These are phyloP conservation scores for Raphidocelis subcapitata DNA, from an alignment of 139 green algal species.

Conservation along the genomic window DNA sequence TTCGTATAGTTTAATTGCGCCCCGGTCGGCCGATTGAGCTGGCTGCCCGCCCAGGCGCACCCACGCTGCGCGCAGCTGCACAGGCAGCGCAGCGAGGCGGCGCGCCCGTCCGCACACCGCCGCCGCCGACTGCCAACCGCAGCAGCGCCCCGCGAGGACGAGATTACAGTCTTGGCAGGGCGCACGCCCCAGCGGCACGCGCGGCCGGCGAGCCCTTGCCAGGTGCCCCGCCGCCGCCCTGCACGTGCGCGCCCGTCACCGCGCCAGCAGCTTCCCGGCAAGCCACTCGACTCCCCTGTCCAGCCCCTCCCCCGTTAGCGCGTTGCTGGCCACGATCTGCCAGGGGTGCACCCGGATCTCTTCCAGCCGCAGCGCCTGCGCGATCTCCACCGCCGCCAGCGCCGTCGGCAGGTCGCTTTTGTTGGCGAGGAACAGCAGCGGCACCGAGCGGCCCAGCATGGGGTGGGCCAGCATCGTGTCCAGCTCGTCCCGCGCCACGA, in stretches of 20 bases:
- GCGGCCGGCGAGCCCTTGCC: too few relatives aligned
- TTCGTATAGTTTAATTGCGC: too few relatives aligned
- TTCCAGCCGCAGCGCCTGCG: slow-evolving; percentile 59
- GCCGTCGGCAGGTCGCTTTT: slow-evolving; percentile 77
- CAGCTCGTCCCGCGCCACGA: slow-evolving; percentile 67
- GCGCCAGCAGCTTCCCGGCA: slow-evolving; percentile 41
- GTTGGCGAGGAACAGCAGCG: slow-evolving; percentile 80
- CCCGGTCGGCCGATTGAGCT: too few relatives aligned
- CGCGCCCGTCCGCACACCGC: too few relatives aligned
- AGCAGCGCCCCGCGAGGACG: too few relatives aligned
- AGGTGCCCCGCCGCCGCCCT: too few relatives aligned
- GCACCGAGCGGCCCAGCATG: slow-evolving; percentile 38
- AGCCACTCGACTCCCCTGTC: slow-evolving; percentile 77
- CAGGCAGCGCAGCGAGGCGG: too few relatives aligned
- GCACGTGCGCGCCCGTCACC: neutral
- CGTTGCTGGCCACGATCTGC: slow-evolving; percentile 80
- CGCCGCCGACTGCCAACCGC: too few relatives aligned
- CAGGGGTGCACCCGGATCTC: slow-evolving; percentile 72
- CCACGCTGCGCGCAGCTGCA: too few relatives aligned
- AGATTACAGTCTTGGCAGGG: too few relatives aligned
- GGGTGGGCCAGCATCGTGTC: slow-evolving; percentile 59
- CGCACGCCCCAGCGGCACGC: too few relatives aligned
- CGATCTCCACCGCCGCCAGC: slow-evolving; percentile 61
- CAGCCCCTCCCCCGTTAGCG: slow-evolving; percentile 72
- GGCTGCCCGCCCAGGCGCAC: too few relatives aligned